These are phyloP conservation scores for Plasmodium yoelii DNA, from an alignment of 169 alveolate genomes.

Conservation along the genomic window DNA sequence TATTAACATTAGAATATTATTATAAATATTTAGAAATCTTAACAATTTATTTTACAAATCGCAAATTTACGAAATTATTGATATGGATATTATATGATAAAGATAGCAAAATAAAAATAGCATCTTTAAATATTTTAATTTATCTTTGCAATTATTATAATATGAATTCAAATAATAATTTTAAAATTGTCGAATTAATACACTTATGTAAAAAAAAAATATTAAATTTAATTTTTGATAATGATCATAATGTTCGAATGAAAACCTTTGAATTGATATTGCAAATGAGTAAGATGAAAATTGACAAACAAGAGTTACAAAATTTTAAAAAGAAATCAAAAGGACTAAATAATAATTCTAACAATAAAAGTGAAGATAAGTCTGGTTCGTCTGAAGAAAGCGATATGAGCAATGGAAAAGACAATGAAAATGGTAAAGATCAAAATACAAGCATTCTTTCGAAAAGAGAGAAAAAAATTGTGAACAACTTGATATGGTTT, in stretches of 20 bases:
- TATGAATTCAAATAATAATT: slow-evolving; percentile 19
- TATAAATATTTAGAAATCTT: slow-evolving; percentile 25
- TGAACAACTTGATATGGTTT: slow-evolving; percentile 69
- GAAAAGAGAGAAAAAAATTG: slow-evolving; percentile 61
- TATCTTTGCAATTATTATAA: slow-evolving; percentile 65
- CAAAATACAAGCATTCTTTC: slow-evolving; percentile 19
- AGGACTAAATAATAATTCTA: background rate
- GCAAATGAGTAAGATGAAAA: slow-evolving; percentile 74
- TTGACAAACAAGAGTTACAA: slow-evolving; percentile 29
- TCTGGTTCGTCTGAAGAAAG: slow-evolving; percentile 16
- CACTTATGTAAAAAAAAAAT: slow-evolving; percentile 65
- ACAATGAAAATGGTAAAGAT: background rate
- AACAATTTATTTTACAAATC: slow-evolving; percentile 47
- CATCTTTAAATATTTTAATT: slow-evolving; percentile 23
- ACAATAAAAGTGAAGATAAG: background rate
- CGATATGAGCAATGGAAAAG: slow-evolving; percentile 1
- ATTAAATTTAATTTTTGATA: slow-evolving; percentile 66
- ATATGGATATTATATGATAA: slow-evolving; percentile 75
- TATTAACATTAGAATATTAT: slow-evolving; percentile 50
- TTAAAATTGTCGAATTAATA: slow-evolving; percentile 66
- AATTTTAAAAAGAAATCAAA: slow-evolving; percentile 18
- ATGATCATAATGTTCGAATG: slow-evolving; percentile 57
- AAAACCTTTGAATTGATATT: slow-evolving; percentile 70
- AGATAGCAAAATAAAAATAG: slow-evolving; percentile 49
- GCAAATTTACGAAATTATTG: slow-evolving; percentile 63